phyloP scores from a whole-genome alignment of 2,329 filamentous ascomycete species.

The Phyllosticta citriasiana region DNA sequence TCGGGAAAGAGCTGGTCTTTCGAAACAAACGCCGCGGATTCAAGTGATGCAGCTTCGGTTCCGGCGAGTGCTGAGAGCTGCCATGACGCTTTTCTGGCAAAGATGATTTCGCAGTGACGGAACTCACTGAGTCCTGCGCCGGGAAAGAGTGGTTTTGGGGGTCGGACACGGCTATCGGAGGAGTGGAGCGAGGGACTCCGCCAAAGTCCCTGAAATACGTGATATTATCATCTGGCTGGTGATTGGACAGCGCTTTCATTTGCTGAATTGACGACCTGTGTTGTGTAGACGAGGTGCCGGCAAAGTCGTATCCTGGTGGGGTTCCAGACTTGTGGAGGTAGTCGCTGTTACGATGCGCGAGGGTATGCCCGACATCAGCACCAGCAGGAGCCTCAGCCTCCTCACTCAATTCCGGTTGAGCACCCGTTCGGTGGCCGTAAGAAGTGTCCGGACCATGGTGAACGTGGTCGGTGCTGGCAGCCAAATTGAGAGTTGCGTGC shows the following conservation, averaged over 20 bases:
- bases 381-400: background rate
- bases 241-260: too few relatives aligned
- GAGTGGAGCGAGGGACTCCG: too few relatives aligned
- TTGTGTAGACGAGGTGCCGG: background rate
- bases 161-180: too few relatives aligned
- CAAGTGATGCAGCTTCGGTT: background rate
- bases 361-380: background rate
- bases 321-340: background rate
- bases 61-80: too few relatives aligned
- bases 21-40: constrained; percentile 5
- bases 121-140: too few relatives aligned
- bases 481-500: background rate
- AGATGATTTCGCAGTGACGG: too few relatives aligned
- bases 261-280: too few relatives aligned
- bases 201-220: too few relatives aligned
- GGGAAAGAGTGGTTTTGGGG: too few relatives aligned
- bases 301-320: background rate
- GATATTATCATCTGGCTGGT: too few relatives aligned
- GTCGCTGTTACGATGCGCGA: background rate
- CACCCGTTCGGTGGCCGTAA: background rate
- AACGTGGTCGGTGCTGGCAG: background rate
- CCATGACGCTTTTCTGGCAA: too few relatives aligned
- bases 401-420: background rate
- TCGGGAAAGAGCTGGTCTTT: constrained; percentile 3
- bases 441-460: background rate